A percentile compares a stretch with the other conserved stretches of the same genome.
phyloP scores from a whole-genome alignment of 495 filamentous ascomycete species.

The Pseudevernia furfuracea region DNA sequence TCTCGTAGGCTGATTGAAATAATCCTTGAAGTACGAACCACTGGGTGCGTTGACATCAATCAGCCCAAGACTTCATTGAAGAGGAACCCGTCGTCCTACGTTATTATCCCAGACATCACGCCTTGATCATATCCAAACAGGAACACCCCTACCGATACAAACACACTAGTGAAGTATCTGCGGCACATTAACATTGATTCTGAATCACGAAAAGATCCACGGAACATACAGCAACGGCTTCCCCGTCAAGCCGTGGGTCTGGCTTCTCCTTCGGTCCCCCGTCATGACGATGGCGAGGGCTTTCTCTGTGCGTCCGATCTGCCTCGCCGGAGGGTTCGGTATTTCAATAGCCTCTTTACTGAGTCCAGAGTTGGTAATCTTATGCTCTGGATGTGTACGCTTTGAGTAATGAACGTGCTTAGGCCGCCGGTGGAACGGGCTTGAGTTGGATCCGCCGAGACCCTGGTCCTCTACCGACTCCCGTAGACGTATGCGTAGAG shows the following conservation, averaged over 20 bases:
- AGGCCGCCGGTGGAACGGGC: slow-evolving; percentile 29
- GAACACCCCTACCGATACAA: slow-evolving; percentile 96
- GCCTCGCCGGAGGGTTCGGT: slow-evolving; percentile 57
- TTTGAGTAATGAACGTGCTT: slow-evolving; percentile 48
- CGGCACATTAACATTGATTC: slow-evolving; percentile 29
- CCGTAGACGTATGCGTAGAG: slow-evolving; percentile 56
- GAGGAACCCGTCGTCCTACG: slow-evolving; percentile 49
- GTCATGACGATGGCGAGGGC: slow-evolving; percentile 78
- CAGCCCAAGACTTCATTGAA: not conserved
- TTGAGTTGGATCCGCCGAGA: slow-evolving; percentile 37
- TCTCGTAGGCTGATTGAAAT: slow-evolving; percentile 79
- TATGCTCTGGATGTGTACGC: slow-evolving; percentile 29
- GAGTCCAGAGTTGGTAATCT: slow-evolving; percentile 45
- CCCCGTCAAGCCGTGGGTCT: slow-evolving; percentile 85
- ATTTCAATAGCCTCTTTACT: slow-evolving; percentile 79
- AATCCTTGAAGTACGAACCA: slow-evolving; percentile 76
- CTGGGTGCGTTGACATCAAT: slow-evolving; percentile 40
- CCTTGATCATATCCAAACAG: slow-evolving; percentile 98
- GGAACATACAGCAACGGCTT: slow-evolving; percentile 79
- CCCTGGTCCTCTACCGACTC: slow-evolving; percentile 54
- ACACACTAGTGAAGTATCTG: slow-evolving; percentile 96
- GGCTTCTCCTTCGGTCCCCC: slow-evolving; percentile 54
- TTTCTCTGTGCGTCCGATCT: slow-evolving; percentile 56
- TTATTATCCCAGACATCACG: slow-evolving; percentile 99
- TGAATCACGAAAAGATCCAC: not conserved